Conservation (phyloP, 192 early-diverging fungal genomes). For the Gryganskiella cystojenkinii region DNA sequence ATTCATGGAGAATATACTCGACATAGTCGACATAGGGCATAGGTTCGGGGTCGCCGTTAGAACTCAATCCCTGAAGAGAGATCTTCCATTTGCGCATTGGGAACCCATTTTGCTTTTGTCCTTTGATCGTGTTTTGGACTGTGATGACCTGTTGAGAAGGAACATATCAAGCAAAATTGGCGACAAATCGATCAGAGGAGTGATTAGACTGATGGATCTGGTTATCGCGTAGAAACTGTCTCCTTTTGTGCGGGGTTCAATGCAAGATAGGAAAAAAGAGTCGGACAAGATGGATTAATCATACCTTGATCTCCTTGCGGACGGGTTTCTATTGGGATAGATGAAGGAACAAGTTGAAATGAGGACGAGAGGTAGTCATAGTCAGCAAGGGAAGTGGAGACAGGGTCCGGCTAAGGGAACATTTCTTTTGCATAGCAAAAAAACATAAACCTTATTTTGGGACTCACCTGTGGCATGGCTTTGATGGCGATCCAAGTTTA, state of each 20-base stretch:
- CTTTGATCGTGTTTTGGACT: conserved; percentile 47
- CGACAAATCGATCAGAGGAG: no score
- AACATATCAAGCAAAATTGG: no score
- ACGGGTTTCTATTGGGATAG: conserved; percentile 19
- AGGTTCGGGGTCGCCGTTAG: conserved; percentile 41
- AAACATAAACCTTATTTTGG: neutral
- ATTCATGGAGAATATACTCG: conserved; percentile 62
- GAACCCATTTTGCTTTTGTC: conserved; percentile 52
- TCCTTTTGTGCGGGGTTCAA: no score
- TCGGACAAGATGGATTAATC: neutral
- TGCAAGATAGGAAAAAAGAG: no score
- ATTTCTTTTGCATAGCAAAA: neutral
- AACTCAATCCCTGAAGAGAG: conserved; percentile 49
- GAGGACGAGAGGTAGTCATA: neutral
- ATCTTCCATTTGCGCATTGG: conserved; percentile 63
- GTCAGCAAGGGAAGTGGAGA: neutral
- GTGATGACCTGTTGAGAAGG: conserved; percentile 37
- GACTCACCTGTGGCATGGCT: conserved; percentile 28
- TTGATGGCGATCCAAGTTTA: neutral
- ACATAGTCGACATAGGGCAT: conserved; percentile 60
- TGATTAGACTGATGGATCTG: no score
- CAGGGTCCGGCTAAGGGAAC: neutral
- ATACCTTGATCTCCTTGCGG: conserved; percentile 48
- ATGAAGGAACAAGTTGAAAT: neutral
- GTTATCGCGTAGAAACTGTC: no score